These are phyloP conservation scores for Arbutus unedo DNA, from an alignment of 148 eudicot species.

Conservation along the genomic window DNA sequence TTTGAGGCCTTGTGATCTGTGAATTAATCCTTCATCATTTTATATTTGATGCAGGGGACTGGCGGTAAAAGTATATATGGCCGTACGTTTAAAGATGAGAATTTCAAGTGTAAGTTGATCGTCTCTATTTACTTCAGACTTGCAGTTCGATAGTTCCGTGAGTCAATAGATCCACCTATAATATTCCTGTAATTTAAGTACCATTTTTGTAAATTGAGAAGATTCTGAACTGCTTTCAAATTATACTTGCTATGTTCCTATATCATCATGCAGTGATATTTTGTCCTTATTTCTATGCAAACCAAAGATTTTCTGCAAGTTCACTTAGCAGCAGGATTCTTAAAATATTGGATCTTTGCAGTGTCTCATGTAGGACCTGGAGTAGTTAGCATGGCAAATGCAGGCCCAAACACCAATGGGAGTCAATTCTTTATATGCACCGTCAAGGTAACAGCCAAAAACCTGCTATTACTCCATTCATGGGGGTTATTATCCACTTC, in stretches of 20 bases:
- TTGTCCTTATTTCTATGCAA: neutral
- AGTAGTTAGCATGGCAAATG: constrained; percentile 97
- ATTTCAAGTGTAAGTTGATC: constrained; percentile 77
- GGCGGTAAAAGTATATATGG: constrained; percentile 99
- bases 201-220: neutral
- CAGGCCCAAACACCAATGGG: constrained; percentile 93
- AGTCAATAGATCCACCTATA: no score
- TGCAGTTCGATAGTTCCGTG: neutral
- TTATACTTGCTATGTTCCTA: neutral
- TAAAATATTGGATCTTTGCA: constrained; percentile 27
- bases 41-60: constrained; percentile 63
- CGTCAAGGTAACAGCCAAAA: constrained; percentile 56
- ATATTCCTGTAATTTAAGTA: neutral
- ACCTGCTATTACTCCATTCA: neutral
- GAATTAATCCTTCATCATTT: constrained; percentile 4
- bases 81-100: constrained; percentile 90
- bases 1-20: constrained; percentile 4
- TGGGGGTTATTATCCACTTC: no score
- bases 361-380: constrained; percentile 88
- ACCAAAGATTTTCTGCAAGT: neutral
- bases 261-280: neutral
- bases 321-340: neutral
- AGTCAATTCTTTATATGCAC: constrained; percentile 98
- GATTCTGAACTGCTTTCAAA: neutral
- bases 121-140: neutral